phyloP scores from a whole-genome alignment of 208 protist species.

The Hexamita inflata region DNA sequence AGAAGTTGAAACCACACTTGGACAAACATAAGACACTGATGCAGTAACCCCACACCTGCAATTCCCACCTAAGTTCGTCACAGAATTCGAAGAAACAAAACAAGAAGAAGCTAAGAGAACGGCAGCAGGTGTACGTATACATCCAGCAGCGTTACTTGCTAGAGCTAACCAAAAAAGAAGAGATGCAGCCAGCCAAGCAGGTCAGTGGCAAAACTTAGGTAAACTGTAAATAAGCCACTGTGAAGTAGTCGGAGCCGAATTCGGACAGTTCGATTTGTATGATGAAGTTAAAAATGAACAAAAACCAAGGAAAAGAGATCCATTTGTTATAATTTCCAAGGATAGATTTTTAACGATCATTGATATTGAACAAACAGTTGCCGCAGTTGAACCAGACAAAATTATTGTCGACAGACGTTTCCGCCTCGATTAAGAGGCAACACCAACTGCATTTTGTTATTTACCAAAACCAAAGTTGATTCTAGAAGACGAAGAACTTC shows the following conservation, averaged over 20 bases:
- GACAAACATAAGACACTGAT: too few species aligned
- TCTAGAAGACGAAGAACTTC: not conserved
- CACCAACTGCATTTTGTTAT: conserved; percentile 19
- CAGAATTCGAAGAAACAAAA: not conserved
- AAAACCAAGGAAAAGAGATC: not conserved
- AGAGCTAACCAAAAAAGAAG: conserved; percentile 10
- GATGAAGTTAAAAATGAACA: not conserved
- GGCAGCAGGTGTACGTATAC: not conserved
- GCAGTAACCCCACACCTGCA: not conserved
- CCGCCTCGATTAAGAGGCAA: not conserved
- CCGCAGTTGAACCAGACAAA: too few species aligned
- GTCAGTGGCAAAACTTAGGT: conserved; percentile 9
- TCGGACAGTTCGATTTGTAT: too few species aligned
- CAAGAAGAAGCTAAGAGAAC: conserved; percentile 9
- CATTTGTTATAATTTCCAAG: conserved; percentile 14
- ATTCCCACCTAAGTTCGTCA: conserved; percentile 3
- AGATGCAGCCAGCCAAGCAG: not conserved
- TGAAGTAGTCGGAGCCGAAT: too few species aligned
- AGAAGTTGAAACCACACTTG: too few species aligned
- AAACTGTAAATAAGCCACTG: not conserved
- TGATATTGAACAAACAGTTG: conserved; percentile 4
- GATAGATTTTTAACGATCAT: conserved; percentile 23
- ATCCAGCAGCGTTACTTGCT: conserved; percentile 13
- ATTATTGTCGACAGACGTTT: conserved; percentile 23
- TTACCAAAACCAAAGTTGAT: conserved; percentile 5